Base-by-base conservation (phyloP, 1,284 basidiomycete genomes). In the Ganoderma leucocontextum region DNA sequence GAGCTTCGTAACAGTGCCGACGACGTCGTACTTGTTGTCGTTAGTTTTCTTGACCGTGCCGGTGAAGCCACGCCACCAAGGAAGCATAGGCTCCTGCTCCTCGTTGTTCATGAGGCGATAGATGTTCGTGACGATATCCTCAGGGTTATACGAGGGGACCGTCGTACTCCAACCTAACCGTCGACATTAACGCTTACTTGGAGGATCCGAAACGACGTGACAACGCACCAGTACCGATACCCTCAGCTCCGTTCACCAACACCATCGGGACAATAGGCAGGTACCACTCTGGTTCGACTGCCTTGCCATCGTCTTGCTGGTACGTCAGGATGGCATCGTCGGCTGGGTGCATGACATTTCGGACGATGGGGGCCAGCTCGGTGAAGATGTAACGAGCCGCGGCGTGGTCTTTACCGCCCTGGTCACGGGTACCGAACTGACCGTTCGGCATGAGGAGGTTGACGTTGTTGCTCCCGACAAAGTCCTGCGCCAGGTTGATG, bases 351-450 rank as follows among this genome's bases (percentile, higher is more conserved):
- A 95, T 98, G 61, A 99, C 77, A 1, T 87, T 81, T 65, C 96
- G 88, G 38, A 96, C 91, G 73, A 98, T 90, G 4, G 89, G 83
- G 25, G 92, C 89, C 47, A 95, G 85, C 72, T 92, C 87, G 0
- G 98, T 99, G 85, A 91, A 95, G 79, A 99, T 98, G 81, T 99
- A 99, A 91, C 98, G 92, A 72, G 97, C 91, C 63, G 96, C 94
- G 65, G 98, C 98, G 73, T 97, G 95, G 79, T 99, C 96, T 82
- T 97, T 98, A 61, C 96, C 96, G 66, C 96, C 96, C 78, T 89
- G 83, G 66, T 88, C 90, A 75, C 96, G 94, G 55, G 97, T 98
- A 85, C 98, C 98, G 81, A 95, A 99, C 84, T 99, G 97, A 80
- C 98, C 98, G 71, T 92, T 94, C 22, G 98, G 98, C 63, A 87